Evolutionary conservation across 345 rosid species (phyloP).

Genomic region (Clausena lansium): DNA sequence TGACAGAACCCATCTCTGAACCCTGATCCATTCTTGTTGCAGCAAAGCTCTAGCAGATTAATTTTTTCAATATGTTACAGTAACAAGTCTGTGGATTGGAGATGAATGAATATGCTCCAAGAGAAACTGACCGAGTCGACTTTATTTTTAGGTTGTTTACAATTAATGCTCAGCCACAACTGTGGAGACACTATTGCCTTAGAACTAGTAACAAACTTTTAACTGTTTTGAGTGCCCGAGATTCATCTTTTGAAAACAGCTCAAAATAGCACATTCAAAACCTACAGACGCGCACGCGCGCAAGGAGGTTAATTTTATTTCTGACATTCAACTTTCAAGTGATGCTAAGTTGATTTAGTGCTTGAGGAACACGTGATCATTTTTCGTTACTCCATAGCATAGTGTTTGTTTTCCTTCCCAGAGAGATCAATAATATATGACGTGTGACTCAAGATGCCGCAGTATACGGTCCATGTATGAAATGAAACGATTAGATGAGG

Average conservation of each 20-base stretch:
- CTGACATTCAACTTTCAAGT: not conserved
- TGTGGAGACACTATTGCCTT: not conserved
- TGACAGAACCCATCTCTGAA: not conserved
- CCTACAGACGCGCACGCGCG: no score
- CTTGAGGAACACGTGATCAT: not conserved
- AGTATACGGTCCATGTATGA: no score
- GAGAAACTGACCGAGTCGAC: constrained; percentile 9
- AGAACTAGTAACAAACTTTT: not conserved
- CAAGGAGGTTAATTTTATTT: not conserved
- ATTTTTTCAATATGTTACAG: not conserved
- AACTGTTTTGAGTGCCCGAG: not conserved
- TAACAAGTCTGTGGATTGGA: not conserved
- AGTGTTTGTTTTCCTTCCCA: no score
- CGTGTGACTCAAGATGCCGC: no score
- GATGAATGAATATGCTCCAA: not conserved
- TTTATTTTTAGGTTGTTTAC: not conserved
- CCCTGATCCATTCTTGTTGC: not conserved
- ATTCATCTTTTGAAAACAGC: not conserved
- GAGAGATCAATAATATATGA: no score
- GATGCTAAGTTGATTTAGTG: not conserved
- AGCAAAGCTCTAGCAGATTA: not conserved
- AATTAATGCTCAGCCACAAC: constrained; percentile 1
- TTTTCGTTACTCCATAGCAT: no score
- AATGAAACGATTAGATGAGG: no score
- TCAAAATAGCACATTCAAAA: not conserved